Conservation (phyloP, 768 basidiomycete genomes). For the Xerocomellus intermedius region DNA sequence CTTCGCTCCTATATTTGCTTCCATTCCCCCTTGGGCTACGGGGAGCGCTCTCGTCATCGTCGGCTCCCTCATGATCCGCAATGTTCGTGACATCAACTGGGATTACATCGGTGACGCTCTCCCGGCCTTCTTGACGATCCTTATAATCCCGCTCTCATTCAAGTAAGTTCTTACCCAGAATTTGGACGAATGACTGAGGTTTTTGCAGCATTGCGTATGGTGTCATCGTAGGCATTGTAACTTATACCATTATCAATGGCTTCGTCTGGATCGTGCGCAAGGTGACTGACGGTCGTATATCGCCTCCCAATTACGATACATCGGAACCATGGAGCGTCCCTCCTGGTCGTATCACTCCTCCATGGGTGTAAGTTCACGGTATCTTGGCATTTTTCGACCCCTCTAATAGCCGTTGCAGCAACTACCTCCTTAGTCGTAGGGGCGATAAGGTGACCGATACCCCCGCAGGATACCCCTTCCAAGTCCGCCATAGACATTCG, state of each 20-base stretch:
- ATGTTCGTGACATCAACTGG: conserved; percentile 88
- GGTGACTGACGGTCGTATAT: conserved; percentile 53
- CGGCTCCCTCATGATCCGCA: conserved; percentile 87
- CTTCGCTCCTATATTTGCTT: conserved; percentile 87
- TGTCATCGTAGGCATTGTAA: conserved; percentile 74
- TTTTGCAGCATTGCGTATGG: conserved; percentile 77
- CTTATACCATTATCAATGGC: conserved; percentile 74
- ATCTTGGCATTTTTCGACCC: background rate
- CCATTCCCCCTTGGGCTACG: conserved; percentile 85
- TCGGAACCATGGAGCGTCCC: conserved; percentile 73
- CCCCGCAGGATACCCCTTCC: conserved; percentile 29
- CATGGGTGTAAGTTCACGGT: conserved; percentile 56
- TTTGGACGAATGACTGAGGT: background rate
- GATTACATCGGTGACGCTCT: conserved; percentile 84
- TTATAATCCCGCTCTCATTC: conserved; percentile 76
- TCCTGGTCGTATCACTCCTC: conserved; percentile 64
- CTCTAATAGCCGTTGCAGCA: conserved; percentile 19
- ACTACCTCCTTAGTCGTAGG: conserved; percentile 23
- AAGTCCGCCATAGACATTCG: conserved; percentile 33
- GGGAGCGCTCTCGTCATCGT: conserved; percentile 84
- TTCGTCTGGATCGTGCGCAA: conserved; percentile 58
- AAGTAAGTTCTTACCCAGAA: conserved; percentile 47
- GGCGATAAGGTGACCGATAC: background rate
- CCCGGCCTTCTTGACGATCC: conserved; percentile 79
- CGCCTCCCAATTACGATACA: conserved; percentile 61